Conservation (phyloP, 495 filamentous ascomycete species). For the Bacidia gigantensis region DNA sequence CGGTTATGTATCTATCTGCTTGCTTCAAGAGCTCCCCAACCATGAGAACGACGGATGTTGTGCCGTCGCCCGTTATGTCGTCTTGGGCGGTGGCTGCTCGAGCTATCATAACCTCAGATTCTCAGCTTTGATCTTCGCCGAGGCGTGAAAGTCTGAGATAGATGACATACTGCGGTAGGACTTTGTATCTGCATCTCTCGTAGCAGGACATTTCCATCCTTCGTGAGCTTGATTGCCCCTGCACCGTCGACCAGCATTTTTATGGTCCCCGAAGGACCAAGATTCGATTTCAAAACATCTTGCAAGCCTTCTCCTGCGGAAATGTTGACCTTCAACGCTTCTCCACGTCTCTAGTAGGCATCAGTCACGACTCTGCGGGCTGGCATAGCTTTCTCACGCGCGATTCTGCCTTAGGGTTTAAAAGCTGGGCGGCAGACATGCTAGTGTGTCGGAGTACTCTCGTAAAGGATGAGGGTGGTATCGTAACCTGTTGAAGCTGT, state of each 20-base stretch:
- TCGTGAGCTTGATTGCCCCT: conserved; percentile 94
- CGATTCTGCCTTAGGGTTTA: conserved; percentile 96
- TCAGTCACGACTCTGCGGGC: conserved; percentile 25
- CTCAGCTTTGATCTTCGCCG: conserved; percentile 2
- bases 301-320: conserved; percentile 86
- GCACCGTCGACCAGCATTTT: conserved; percentile 99
- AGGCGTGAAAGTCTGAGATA: conserved; percentile 16
- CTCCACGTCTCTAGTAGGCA: conserved; percentile 62
- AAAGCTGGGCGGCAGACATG: conserved; percentile 88
- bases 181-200: conserved; percentile 94
- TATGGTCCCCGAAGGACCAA: conserved; percentile 85
- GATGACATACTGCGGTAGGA: conserved; percentile 57
- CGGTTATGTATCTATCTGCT: conserved; percentile 83
- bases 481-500: no score
- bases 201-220: conserved; percentile 92
- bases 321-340: conserved; percentile 94
- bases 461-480: no score
- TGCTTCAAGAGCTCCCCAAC: conserved; percentile 97
- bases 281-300: conserved; percentile 91
- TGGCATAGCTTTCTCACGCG: conserved; percentile 46
- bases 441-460: no score
- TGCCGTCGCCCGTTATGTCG: conserved; percentile 96
- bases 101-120: conserved; percentile 81
- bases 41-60: conserved; percentile 86
- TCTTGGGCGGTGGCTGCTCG: conserved; percentile 95